Evolutionary conservation across 2,329 filamentous ascomycete species (phyloP).

Genomic region (Dactylellina leptospora): DNA sequence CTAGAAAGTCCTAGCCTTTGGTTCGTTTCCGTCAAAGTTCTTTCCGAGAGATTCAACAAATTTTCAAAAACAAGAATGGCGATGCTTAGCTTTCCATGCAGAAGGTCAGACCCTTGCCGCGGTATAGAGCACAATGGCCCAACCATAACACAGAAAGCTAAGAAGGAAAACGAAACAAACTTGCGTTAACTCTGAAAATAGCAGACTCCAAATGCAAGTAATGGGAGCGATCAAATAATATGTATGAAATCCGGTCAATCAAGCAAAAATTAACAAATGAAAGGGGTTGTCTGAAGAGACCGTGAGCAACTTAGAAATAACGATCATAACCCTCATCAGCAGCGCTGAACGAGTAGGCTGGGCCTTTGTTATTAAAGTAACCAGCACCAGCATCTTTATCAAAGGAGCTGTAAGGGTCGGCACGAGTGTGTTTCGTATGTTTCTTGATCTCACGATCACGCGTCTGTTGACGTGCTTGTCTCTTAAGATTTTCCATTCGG

Average conservation of each 20-base stretch:
- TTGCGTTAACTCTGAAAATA: constrained; percentile 17
- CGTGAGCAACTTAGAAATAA: constrained; percentile 33
- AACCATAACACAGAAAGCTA: constrained; percentile 2
- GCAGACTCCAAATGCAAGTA: constrained; percentile 25
- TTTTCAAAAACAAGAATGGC: constrained; percentile 34
- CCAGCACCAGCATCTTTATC: constrained; percentile 41
- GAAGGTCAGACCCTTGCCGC: constrained; percentile 1
- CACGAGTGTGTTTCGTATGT: constrained; percentile 23
- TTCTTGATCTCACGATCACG: constrained; percentile 51
- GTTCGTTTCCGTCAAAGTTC: constrained; percentile 28
- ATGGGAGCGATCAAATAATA: constrained; percentile 17
- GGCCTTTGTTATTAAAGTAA: constrained; percentile 35
- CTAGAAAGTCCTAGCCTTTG: constrained; percentile 21
- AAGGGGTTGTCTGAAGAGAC: constrained; percentile 24
- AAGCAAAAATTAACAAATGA: constrained; percentile 13
- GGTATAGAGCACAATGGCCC: constrained; percentile 12
- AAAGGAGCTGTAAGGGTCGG: constrained; percentile 36
- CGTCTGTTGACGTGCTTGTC: constrained; percentile 47
- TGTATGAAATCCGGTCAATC: constrained; percentile 11
- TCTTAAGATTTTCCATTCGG: constrained; percentile 46
- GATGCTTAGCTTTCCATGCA: constrained; percentile 7
- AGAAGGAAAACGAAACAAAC: constrained; percentile 9
- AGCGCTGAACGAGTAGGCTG: constrained; percentile 44
- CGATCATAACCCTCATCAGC: constrained; percentile 28
- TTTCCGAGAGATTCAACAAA: constrained; percentile 15